Percentiles rank a stretch among this genome's conserved stretches.
These are phyloP conservation scores for Misopates orontium DNA, from an alignment of 257 asterid species.

Conservation along the genomic window DNA sequence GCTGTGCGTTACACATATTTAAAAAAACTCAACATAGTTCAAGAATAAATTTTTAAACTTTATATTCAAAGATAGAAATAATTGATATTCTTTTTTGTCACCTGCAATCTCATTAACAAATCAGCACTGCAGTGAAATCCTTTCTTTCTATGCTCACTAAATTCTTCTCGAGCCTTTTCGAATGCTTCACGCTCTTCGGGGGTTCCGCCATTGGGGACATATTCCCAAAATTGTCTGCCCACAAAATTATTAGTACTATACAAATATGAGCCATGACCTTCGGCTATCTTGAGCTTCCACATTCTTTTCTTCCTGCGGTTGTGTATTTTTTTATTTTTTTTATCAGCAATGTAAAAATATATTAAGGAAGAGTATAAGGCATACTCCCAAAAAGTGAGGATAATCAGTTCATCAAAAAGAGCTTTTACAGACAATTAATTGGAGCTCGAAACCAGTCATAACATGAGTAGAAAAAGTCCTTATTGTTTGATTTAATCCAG, in stretches of 20 bases:
- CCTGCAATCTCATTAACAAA: slow-evolving; percentile 59
- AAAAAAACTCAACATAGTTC: neutral
- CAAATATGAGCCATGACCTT: slow-evolving; percentile 49
- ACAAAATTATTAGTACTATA: slow-evolving; percentile 58
- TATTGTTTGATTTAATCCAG: too few relatives aligned
- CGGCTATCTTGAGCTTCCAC: slow-evolving; percentile 66
- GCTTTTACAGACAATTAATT: too few relatives aligned
- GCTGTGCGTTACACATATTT: too few relatives aligned
- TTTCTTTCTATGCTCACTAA: slow-evolving; percentile 36
- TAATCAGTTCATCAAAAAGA: too few relatives aligned
- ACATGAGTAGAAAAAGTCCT: too few relatives aligned
- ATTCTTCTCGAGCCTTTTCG: slow-evolving; percentile 44
- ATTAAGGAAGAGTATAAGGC: too few relatives aligned
- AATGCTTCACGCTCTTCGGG: slow-evolving; percentile 39
- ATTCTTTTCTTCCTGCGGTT: slow-evolving; percentile 16
- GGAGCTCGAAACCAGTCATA: too few relatives aligned
- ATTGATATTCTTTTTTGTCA: neutral
- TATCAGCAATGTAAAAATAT: too few relatives aligned
- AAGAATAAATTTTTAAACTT: too few relatives aligned
- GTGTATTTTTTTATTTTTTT: neutral
- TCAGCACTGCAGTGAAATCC: slow-evolving; percentile 50
- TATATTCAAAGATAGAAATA: neutral
- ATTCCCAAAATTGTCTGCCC: slow-evolving; percentile 64
- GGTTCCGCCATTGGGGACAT: slow-evolving; percentile 45
- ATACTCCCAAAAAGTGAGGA: too few relatives aligned